These are phyloP conservation scores for Cladosporium phlei DNA, from an alignment of 2,329 filamentous ascomycete genomes.

Conservation along the genomic window DNA sequence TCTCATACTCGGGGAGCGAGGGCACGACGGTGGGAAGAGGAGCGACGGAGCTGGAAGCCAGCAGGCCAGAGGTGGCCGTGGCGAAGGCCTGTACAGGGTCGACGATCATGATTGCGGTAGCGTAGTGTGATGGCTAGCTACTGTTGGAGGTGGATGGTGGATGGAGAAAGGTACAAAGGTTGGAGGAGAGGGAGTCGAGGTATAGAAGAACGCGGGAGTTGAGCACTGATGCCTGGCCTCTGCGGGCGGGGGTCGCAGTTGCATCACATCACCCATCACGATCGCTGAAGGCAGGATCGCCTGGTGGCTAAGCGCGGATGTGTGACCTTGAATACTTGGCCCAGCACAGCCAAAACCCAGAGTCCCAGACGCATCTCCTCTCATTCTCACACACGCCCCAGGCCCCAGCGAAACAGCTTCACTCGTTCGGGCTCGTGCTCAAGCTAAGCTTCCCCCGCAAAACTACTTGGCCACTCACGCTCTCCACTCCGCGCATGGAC, in stretches of 20 bases:
- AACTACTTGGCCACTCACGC: neutral
- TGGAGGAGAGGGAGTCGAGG: neutral
- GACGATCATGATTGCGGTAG: slow-evolving; percentile 40
- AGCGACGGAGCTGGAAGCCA: slow-evolving; percentile 15
- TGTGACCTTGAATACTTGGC: too few relatives aligned
- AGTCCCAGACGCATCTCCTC: neutral
- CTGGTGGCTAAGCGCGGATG: slow-evolving; percentile 5
- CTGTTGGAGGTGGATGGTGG: neutral
- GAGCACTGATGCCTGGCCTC: slow-evolving; percentile 7
- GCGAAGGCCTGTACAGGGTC: slow-evolving; percentile 42
- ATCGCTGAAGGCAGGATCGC: slow-evolving; percentile 8
- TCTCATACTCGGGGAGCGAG: slow-evolving; percentile 38
- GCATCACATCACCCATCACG: slow-evolving; percentile 10
- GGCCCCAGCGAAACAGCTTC: too few relatives aligned
- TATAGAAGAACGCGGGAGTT: neutral
- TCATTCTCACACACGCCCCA: too few relatives aligned
- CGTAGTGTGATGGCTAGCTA: slow-evolving; percentile 12
- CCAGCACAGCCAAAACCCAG: too few relatives aligned
- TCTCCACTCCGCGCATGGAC: too few relatives aligned
- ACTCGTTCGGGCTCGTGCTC: neutral
- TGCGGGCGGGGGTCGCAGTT: slow-evolving; percentile 9
- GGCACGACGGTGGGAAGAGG: slow-evolving; percentile 42
- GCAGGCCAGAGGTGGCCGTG: slow-evolving; percentile 23
- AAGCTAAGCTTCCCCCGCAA: slow-evolving; percentile 9
- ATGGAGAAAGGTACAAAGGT: too few relatives aligned